Evolutionary conservation across 176 grass and related monocot genomes (phyloP).

Genomic region (Avena insularis): DNA sequence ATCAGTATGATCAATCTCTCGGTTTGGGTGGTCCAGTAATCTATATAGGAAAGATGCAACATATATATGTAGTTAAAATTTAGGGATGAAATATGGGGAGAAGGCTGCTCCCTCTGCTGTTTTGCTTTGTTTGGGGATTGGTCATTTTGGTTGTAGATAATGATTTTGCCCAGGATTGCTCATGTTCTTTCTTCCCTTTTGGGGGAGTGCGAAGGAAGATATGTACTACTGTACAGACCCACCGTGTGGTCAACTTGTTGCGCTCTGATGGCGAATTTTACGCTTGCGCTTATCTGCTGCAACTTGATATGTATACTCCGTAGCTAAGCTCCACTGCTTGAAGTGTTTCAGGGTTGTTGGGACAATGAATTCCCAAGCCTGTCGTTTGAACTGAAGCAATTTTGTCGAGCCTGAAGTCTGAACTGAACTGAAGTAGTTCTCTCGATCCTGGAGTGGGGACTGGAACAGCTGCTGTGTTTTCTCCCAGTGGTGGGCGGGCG

Average conservation of each 20-base stretch:
- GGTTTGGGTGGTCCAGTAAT: slow-evolving; percentile 34
- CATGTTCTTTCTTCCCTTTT: slow-evolving; percentile 34
- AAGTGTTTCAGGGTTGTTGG: background rate
- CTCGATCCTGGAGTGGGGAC: background rate
- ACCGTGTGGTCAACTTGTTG: slow-evolving; percentile 48
- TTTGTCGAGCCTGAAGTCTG: background rate
- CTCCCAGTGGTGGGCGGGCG: background rate
- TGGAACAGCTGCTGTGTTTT: background rate
- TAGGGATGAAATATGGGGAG: slow-evolving; percentile 47
- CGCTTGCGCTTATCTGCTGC: slow-evolving; percentile 25
- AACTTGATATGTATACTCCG: background rate
- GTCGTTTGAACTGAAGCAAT: background rate
- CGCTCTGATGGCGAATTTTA: slow-evolving; percentile 19
- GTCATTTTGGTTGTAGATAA: slow-evolving; percentile 70
- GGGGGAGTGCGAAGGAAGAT: slow-evolving; percentile 43
- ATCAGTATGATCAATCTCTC: background rate
- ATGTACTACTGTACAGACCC: slow-evolving; percentile 52
- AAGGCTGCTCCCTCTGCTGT: slow-evolving; percentile 30
- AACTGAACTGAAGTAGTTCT: background rate
- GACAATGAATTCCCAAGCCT: background rate
- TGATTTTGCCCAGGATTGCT: slow-evolving; percentile 57
- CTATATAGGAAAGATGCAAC: slow-evolving; percentile 52
- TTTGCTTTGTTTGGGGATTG: slow-evolving; percentile 44
- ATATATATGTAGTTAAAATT: slow-evolving; percentile 67
- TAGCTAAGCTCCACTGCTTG: background rate